Evolutionary conservation across 2,329 filamentous ascomycete species (phyloP).

Genomic region (Immersiporthe knoxdaviesiana): DNA sequence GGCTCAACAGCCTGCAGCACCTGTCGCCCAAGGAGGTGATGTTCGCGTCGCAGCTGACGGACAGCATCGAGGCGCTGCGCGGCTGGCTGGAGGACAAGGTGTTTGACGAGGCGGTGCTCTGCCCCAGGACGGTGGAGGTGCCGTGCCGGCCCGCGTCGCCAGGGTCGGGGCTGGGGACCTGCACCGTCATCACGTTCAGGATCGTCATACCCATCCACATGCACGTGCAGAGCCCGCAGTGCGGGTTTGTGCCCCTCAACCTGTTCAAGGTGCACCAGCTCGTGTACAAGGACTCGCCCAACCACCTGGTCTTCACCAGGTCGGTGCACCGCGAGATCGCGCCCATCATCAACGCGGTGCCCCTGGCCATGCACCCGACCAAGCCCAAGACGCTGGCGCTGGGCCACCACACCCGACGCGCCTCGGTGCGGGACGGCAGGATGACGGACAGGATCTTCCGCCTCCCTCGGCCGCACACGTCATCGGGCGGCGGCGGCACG

Average conservation of each 20-base stretch:
- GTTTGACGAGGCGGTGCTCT: constrained; percentile 51
- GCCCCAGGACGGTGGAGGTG: constrained; percentile 46
- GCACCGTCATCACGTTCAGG: constrained; percentile 48
- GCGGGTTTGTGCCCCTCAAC: constrained; percentile 52
- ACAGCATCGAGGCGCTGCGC: constrained; percentile 46
- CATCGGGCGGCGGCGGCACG: constrained; percentile 6
- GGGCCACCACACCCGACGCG: constrained; percentile 21
- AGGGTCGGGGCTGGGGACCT: constrained; percentile 34
- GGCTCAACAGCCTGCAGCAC: constrained; percentile 43
- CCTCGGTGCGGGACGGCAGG: constrained; percentile 17
- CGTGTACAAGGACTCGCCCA: constrained; percentile 56
- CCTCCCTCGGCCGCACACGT: constrained; percentile 22
- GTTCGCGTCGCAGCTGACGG: constrained; percentile 51
- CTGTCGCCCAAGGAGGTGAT: constrained; percentile 45
- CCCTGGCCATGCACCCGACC: constrained; percentile 29
- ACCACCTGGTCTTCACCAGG: constrained; percentile 63
- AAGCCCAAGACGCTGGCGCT: constrained; percentile 25
- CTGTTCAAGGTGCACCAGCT: constrained; percentile 61
- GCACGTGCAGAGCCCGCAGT: constrained; percentile 46
- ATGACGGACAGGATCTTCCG: constrained; percentile 21
- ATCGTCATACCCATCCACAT: constrained; percentile 54
- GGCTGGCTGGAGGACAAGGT: constrained; percentile 48
- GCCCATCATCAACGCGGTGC: constrained; percentile 46
- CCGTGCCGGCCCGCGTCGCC: constrained; percentile 41
- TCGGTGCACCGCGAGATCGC: constrained; percentile 65